Conservation (phyloP, 805 yeast species). For the Komagataella kurtzmanii region DNA sequence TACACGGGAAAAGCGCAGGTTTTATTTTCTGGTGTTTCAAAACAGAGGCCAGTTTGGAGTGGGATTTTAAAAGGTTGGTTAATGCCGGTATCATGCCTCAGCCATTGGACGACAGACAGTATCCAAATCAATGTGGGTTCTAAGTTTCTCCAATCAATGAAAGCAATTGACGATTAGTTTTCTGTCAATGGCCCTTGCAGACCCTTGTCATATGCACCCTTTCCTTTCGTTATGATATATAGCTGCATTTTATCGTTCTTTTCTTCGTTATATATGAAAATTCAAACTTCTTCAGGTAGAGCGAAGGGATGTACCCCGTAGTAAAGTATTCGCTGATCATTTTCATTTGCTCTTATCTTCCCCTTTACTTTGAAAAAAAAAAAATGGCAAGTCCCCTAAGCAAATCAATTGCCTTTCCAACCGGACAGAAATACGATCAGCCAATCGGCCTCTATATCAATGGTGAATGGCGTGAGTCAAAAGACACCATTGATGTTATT, state of each 20-base stretch:
- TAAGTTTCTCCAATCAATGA: neutral
- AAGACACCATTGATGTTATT: slow-evolving; percentile 24
- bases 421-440: slow-evolving; percentile 33
- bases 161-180: neutral
- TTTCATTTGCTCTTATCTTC: neutral
- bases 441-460: slow-evolving; percentile 54
- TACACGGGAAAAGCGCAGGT: slow-evolving; percentile 28
- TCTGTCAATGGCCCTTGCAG: no score
- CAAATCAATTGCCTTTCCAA: slow-evolving; percentile 18
- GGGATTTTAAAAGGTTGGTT: slow-evolving; percentile 47
- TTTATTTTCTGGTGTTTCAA: slow-evolving; percentile 67
- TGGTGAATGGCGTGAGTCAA: slow-evolving; percentile 32
- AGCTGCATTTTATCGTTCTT: neutral
- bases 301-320: neutral
- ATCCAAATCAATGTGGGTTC: slow-evolving; percentile 51
- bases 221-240: neutral
- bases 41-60: slow-evolving; percentile 51
- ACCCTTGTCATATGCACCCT: no score
- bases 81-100: slow-evolving; percentile 42
- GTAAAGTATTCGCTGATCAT: neutral
- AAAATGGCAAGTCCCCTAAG: neutral
- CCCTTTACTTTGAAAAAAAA: neutral
- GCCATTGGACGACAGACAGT: slow-evolving; percentile 51
- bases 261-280: neutral
- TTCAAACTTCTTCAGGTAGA: neutral